Base-by-base conservation (phyloP, 805 yeast species). In the Komagataella pseudopastoris region DNA sequence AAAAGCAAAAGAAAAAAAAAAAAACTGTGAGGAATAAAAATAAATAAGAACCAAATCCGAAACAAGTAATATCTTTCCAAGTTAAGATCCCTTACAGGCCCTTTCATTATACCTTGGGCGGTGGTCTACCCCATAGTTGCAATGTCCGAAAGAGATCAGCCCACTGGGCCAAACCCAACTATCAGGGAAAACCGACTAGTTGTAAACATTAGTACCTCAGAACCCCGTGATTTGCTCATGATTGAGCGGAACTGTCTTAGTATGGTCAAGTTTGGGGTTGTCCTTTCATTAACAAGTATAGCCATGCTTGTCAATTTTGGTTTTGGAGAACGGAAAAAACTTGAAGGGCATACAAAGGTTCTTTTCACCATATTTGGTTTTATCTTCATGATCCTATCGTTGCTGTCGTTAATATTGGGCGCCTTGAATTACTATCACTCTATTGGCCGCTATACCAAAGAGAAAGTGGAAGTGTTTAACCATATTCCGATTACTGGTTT, bases 161-260 rank as follows among this genome's bases (percentile, higher is more conserved):
- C 39, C n/a, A 10, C 4, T 17, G 46, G 46, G n/a, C 46, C 46
- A 20, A 7, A 3, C 46, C 10, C 39, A 10, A n/a, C 46, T 17
- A 44, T 20, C 46, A 44, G 14, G 20, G 22, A 17, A 1, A 17
- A 44, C 6, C 46, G 22, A 46, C 47, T 68, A 18, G 56, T 67
- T 7, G 55, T 71, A 48, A 62, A 63, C 36, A 69, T 72, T 46
- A 60, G 66, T 16, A 63, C 71, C 3, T 70, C 76, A 2, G 81
- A 77, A 57, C 81, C 82, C 1, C 62, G 83, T 46, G 83, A 77
- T 58, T 72, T 74, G 6, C 60, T 77, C 16, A 79, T 77, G 67
- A 70, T 73, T 51, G 83, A 77, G 56, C 60, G 82, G 43, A 77
- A 81, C 1, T 71, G 76, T 17, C 61, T 77, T 14, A 65, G 76